A percentile compares a stretch with the other conserved stretches of the same genome.
These are phyloP conservation scores for Fusarium sacchari DNA, from an alignment of 2,329 filamentous ascomycete genomes.

Conservation along the genomic window DNA sequence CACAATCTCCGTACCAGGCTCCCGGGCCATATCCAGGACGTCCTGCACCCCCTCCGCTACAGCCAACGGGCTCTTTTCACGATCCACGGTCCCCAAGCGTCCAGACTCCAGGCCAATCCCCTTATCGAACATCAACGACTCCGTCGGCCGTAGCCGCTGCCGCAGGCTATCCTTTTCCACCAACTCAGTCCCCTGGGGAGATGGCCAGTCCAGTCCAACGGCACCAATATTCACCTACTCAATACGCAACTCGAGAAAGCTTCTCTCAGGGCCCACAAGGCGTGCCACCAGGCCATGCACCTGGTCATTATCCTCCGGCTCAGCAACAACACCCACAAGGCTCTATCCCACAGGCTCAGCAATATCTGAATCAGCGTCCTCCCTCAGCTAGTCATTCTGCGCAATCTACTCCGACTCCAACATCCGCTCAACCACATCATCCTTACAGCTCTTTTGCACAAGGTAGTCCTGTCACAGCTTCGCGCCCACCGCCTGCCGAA, in stretches of 20 bases:
- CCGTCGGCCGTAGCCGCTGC: conserved; percentile 53
- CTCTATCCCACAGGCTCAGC: conserved; percentile 57
- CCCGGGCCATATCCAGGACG: conserved; percentile 56
- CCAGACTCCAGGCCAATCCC: conserved; percentile 54
- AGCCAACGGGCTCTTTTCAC: conserved; percentile 55
- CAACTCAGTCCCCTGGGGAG: conserved; percentile 53
- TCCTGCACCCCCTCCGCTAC: conserved; percentile 57
- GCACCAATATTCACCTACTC: conserved; percentile 60
- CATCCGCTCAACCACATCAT: conserved; percentile 68
- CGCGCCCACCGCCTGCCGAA: conserved; percentile 56
- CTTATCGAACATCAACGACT: conserved; percentile 62
- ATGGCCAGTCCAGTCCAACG: conserved; percentile 62
- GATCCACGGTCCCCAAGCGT: conserved; percentile 63
- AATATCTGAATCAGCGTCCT: conserved; percentile 60
- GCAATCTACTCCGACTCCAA: conserved; percentile 70
- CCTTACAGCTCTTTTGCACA: conserved; percentile 62
- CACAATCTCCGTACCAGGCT: conserved; percentile 52
- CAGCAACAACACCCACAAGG: conserved; percentile 40
- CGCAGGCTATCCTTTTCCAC: conserved; percentile 63
- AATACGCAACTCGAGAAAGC: conserved; percentile 57
- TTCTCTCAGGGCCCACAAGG: conserved; percentile 53
- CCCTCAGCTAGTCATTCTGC: conserved; percentile 68
- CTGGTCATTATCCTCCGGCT: conserved; percentile 47
- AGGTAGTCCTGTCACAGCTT: conserved; percentile 61
- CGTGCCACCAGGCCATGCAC: conserved; percentile 20